These are phyloP conservation scores for Berberis thunbergii DNA, from an alignment of 164 flowering plant genomes.

Conservation along the genomic window DNA sequence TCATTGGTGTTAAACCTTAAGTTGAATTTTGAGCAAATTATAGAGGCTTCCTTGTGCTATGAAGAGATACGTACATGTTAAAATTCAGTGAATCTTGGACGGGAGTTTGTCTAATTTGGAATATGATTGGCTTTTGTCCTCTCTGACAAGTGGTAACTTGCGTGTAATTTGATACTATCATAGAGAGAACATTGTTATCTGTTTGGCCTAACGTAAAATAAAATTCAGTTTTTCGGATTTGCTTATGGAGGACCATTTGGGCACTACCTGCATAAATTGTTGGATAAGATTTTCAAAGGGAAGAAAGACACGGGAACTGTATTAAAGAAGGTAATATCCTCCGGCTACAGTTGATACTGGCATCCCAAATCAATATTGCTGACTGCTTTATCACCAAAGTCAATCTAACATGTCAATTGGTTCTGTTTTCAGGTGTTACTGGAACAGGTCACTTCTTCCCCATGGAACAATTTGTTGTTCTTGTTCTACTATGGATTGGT, in stretches of 20 bases:
- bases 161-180: too few relatives aligned
- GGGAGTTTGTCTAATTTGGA: too few relatives aligned
- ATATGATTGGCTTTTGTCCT: too few relatives aligned
- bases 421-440: conserved; percentile 56
- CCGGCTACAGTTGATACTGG: neutral
- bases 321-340: conserved; percentile 68
- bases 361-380: neutral
- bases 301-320: conserved; percentile 72
- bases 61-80: too few relatives aligned
- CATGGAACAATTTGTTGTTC: conserved; percentile 80
- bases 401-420: conserved; percentile 1
- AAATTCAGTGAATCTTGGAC: too few relatives aligned
- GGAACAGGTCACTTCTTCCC: conserved; percentile 82
- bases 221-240: conserved; percentile 61
- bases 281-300: conserved; percentile 86
- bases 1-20: too few relatives aligned
- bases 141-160: too few relatives aligned
- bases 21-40: too few relatives aligned
- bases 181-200: neutral
- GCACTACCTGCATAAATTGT: conserved; percentile 58
- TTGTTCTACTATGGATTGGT: conserved; percentile 74
- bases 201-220: neutral
- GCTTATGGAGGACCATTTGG: conserved; percentile 93
- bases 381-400: neutral
- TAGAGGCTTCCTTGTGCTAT: too few relatives aligned